These are phyloP conservation scores for Myxozyma mucilagina DNA, from an alignment of 805 yeast species.

Conservation along the genomic window DNA sequence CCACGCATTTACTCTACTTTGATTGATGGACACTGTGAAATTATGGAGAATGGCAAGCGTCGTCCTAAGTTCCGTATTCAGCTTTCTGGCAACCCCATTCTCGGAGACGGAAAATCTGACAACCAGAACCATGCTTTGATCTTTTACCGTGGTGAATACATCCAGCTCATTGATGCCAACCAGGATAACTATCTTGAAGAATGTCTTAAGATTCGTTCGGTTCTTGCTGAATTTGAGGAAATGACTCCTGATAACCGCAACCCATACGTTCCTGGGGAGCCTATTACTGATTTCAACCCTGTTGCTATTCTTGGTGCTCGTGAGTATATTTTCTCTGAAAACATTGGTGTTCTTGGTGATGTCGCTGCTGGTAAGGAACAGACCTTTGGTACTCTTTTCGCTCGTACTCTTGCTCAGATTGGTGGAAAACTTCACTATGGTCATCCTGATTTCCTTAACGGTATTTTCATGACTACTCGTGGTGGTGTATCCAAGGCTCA, in stretches of 20 bases:
- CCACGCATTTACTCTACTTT: conserved; percentile 66
- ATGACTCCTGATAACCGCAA: conserved; percentile 50
- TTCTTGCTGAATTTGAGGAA: conserved; percentile 90
- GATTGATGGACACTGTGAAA: conserved; percentile 58
- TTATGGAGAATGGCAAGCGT: conserved; percentile 59
- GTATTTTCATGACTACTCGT: conserved; percentile 87
- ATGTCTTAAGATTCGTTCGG: conserved; percentile 84
- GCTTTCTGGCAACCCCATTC: conserved; percentile 88
- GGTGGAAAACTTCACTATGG: conserved; percentile 96
- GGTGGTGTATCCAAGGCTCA: conserved; percentile 97
- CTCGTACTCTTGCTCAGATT: conserved; percentile 87
- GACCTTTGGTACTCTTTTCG: conserved; percentile 93
- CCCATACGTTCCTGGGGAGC: conserved; percentile 63
- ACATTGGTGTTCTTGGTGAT: conserved; percentile 89
- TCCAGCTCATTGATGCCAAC: conserved; percentile 93
- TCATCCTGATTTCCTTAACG: conserved; percentile 93
- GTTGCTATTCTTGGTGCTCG: conserved; percentile 95
- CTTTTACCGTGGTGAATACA: conserved; percentile 89
- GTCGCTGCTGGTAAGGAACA: conserved; percentile 98
- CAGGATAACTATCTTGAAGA: conserved; percentile 96
- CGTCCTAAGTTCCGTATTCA: conserved; percentile 65
- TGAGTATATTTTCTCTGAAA: conserved; percentile 91
- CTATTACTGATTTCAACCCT: conserved; percentile 46
- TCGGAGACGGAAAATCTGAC: conserved; percentile 96
- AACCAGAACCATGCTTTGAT: conserved; percentile 87